Evolutionary conservation across 2,329 filamentous ascomycete species (phyloP), one percentile per base, ranked within the genome.

Genomic region (Myrmaecium sp.): DNA sequence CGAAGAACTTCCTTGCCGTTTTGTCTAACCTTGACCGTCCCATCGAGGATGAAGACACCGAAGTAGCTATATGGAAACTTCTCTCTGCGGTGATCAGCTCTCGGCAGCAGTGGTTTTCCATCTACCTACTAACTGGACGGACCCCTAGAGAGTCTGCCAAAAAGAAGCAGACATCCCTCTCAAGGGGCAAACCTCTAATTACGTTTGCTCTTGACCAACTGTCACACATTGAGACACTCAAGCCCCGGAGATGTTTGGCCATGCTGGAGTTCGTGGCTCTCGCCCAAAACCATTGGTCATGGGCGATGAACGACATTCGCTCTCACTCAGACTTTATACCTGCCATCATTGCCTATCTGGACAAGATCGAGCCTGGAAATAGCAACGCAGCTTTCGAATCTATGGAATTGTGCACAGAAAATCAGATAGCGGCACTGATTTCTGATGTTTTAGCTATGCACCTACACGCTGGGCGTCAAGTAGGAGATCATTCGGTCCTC

Each of bases 31-130:
- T 94, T 14, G 81, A 86, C 37, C 72, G 70, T 37, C 82, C 84
- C 3, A 66, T 89, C 30, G 61, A 67, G 27, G 62, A 82, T 37
- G 54, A 65, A 2, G 49, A 60, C 5, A 68, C 82, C 28, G 69
- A 77, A 21, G 66, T 69, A 21, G 61, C 64, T 5, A 75, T 82
- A 12, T 98, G 86, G 89, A 70, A 69, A 30, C 74, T 98, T 42
- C 71, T 95, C 28, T 79, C 84, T 3, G 74, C 76, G 3, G 75
- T 95, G 24, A 69, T 98, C 33, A 77, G 78, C 37, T 84, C 82
- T 46, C 74, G 82, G 35, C 89, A 98, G 47, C 84, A 93, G 44
- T 95, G 86, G 80, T 80, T 98, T 58, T 81, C 86, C 0, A 81
- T 93, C 34, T 92, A 84, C 44, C 63, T 98, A 6, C 69, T 95